Percentiles rank a stretch among this genome's conserved stretches.
These are phyloP conservation scores for Coemansia sp. DNA, from an alignment of 192 early-diverging fungal species.

Conservation along the genomic window DNA sequence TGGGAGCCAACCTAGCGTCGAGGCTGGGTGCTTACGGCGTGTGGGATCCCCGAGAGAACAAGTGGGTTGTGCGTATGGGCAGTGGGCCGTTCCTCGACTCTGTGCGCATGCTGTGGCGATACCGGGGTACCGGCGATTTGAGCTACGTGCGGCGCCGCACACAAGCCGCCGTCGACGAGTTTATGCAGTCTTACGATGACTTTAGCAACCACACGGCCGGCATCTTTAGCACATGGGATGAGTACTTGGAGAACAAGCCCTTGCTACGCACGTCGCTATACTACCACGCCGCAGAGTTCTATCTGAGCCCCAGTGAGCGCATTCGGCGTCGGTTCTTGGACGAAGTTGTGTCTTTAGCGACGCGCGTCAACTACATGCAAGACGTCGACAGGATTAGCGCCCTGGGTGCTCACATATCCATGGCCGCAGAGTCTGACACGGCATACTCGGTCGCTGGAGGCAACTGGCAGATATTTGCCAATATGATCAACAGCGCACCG, in stretches of 20 bases:
- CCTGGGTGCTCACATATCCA: conserved; percentile 32
- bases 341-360: conserved; percentile 34
- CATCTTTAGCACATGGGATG: conserved; percentile 22
- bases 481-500: conserved; percentile 12
- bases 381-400: conserved; percentile 20
- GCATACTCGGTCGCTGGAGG: conserved; percentile 34
- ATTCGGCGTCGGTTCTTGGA: conserved; percentile 12
- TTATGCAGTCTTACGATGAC: conserved; percentile 26
- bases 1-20: background rate
- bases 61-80: conserved; percentile 18
- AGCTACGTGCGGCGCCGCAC: conserved; percentile 19
- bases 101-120: conserved; percentile 22
- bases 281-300: conserved; percentile 23
- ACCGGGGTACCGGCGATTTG: conserved; percentile 12
- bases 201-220: conserved; percentile 2
- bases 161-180: conserved; percentile 19
- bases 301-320: conserved; percentile 2
- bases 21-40: conserved; percentile 15
- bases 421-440: conserved; percentile 25
- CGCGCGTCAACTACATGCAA: conserved; percentile 42
- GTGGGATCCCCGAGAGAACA: conserved; percentile 15
- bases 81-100: conserved; percentile 4
- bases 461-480: conserved; percentile 33
- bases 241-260: conserved; percentile 21
- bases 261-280: conserved; percentile 17